Conservation (phyloP, 2,329 filamentous ascomycete genomes). For the Penicillium thymicola region DNA sequence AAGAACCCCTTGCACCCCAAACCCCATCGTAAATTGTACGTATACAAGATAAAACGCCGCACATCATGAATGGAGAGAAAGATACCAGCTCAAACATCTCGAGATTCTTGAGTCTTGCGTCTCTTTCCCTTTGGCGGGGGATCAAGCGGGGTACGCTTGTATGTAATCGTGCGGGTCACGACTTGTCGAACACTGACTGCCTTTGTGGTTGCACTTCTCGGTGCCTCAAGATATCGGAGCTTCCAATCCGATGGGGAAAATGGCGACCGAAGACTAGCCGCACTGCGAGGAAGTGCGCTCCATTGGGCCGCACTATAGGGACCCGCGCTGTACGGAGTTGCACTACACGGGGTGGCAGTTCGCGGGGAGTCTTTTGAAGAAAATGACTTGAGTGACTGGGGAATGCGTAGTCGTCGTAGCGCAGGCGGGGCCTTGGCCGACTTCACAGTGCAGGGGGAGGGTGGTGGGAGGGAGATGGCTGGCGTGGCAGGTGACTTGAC, state of each 20-base stretch:
- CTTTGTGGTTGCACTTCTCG: constrained; percentile 58
- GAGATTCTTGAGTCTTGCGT: constrained; percentile 54
- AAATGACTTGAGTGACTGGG: background rate
- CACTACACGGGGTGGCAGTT: constrained; percentile 1
- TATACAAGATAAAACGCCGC: background rate
- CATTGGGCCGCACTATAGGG: background rate
- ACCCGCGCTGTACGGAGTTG: background rate
- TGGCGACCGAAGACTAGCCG: constrained; percentile 62
- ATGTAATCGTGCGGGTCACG: constrained; percentile 90
- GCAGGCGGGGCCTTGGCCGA: background rate
- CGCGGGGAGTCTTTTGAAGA: background rate
- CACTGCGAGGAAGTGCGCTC: constrained; percentile 36
- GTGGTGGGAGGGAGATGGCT: constrained; percentile 59
- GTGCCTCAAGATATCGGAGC: constrained; percentile 58
- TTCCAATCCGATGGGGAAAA: constrained; percentile 83
- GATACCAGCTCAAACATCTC: background rate
- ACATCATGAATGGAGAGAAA: background rate
- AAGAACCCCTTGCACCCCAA: background rate
- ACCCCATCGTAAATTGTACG: background rate
- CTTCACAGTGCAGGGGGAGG: constrained; percentile 32
- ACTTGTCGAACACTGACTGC: constrained; percentile 76
- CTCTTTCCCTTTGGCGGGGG: constrained; percentile 90
- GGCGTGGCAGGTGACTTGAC: constrained; percentile 1
- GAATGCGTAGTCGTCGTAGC: constrained; percentile 6
- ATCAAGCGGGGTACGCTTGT: constrained; percentile 72